Percentiles rank a stretch among this genome's conserved stretches.
Conservation (phyloP, 179 eudicot species). For the Carnegiea gigantea region DNA sequence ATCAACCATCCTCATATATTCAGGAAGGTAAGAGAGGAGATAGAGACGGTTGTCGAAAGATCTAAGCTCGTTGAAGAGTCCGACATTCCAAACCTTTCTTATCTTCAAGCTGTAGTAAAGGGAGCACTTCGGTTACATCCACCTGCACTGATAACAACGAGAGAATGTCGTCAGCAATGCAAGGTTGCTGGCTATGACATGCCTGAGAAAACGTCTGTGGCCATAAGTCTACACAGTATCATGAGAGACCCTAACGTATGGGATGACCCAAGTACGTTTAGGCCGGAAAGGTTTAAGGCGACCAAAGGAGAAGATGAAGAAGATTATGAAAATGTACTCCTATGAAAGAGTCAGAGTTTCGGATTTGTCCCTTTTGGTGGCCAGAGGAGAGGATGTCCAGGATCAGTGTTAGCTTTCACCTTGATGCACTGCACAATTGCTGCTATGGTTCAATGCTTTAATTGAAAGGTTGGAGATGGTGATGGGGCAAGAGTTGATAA, state of each 20-base stretch:
- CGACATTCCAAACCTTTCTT: no score
- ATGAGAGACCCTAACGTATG: conserved; percentile 5
- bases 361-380: conserved; percentile 9
- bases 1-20: background rate
- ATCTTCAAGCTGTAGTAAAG: background rate
- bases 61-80: no score
- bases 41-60: no score
- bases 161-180: background rate
- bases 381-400: background rate
- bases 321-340: background rate
- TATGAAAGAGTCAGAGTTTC: background rate
- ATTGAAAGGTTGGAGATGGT: background rate
- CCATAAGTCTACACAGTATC: conserved; percentile 1
- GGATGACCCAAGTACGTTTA: background rate
- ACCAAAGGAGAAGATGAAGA: background rate
- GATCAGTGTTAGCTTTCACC: background rate
- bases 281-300: background rate
- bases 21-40: background rate
- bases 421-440: background rate
- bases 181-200: background rate
- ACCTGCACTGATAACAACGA: background rate
- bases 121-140: background rate
- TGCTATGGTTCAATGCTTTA: background rate
- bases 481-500: background rate
- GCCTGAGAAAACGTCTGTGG: background rate